These are phyloP conservation scores for Sonneratia alba DNA, from an alignment of 345 rosid genomes.

Conservation along the genomic window DNA sequence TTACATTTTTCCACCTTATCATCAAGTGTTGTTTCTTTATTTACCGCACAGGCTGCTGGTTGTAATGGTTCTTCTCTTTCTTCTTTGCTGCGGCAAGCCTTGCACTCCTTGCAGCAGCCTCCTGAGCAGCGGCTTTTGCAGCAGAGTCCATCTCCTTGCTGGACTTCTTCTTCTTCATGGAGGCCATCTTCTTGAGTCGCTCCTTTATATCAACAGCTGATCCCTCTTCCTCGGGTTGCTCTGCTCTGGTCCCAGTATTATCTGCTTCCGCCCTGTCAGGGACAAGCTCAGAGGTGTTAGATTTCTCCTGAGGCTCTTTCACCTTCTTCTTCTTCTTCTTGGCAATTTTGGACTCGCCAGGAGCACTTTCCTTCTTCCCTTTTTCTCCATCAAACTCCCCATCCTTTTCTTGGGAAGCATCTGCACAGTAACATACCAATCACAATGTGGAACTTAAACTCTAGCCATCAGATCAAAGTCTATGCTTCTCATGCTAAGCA, in stretches of 20 bases:
- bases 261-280: constrained; percentile 22
- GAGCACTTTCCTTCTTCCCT: constrained; percentile 36
- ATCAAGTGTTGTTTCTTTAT: not conserved
- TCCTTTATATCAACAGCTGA: constrained; percentile 46
- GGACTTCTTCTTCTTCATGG: constrained; percentile 53
- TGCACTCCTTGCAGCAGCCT: constrained; percentile 68
- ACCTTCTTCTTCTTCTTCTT: constrained; percentile 58
- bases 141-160: constrained; percentile 55
- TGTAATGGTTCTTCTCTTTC: constrained; percentile 68
- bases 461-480: constrained; percentile 15
- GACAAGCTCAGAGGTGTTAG: constrained; percentile 8
- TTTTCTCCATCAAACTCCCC: constrained; percentile 26
- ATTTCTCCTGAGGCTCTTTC: constrained; percentile 28
- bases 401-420: constrained; percentile 31
- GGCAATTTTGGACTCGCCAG: constrained; percentile 43
- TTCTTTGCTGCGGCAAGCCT: constrained; percentile 72
- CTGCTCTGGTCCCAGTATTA: constrained; percentile 13
- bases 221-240: constrained; percentile 29
- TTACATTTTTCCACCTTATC: not conserved
- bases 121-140: constrained; percentile 55
- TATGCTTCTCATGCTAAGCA: not conserved
- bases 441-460: not conserved
- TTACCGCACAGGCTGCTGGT: constrained; percentile 66
- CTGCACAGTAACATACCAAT: constrained; percentile 15
- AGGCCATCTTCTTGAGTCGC: constrained; percentile 44